Evolutionary conservation across 1,139 yeast species (phyloP).

Genomic region (Diutina neorugosa): DNA sequence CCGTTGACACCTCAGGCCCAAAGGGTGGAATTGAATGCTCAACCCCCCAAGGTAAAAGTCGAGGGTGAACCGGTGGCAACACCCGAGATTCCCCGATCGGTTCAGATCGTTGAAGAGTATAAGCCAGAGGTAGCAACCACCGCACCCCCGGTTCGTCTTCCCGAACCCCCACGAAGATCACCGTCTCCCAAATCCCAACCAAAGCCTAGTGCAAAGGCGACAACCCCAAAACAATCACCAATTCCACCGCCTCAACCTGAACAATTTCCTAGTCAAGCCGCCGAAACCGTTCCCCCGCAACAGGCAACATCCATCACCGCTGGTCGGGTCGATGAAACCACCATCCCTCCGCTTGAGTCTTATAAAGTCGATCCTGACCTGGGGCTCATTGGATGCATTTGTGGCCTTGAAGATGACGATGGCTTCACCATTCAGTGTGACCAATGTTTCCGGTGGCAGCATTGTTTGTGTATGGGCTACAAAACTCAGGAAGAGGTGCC

Average conservation of each 20-base stretch:
- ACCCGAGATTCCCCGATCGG: not conserved
- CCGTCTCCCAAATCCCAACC: not conserved
- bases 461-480: conserved; percentile 79
- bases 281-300: too few species aligned
- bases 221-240: not conserved
- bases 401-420: conserved; percentile 84
- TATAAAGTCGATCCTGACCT: conserved; percentile 68
- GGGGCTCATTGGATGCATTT: conserved; percentile 81
- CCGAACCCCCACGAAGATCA: not conserved
- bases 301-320: not conserved
- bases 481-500: conserved; percentile 65
- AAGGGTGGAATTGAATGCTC: not conserved
- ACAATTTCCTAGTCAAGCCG: not conserved
- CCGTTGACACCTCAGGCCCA: conserved; percentile 33
- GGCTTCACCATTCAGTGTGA: conserved; percentile 95
- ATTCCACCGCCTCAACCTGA: not conserved
- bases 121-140: not conserved
- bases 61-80: not conserved
- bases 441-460: conserved; percentile 88
- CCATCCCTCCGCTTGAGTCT: conserved; percentile 22
- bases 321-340: not conserved
- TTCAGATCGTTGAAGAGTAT: not conserved
- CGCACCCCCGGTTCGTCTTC: not conserved
- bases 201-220: not conserved
- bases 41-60: not conserved